Conservation (phyloP, 768 basidiomycete genomes). For the Dendrothele bispora region DNA sequence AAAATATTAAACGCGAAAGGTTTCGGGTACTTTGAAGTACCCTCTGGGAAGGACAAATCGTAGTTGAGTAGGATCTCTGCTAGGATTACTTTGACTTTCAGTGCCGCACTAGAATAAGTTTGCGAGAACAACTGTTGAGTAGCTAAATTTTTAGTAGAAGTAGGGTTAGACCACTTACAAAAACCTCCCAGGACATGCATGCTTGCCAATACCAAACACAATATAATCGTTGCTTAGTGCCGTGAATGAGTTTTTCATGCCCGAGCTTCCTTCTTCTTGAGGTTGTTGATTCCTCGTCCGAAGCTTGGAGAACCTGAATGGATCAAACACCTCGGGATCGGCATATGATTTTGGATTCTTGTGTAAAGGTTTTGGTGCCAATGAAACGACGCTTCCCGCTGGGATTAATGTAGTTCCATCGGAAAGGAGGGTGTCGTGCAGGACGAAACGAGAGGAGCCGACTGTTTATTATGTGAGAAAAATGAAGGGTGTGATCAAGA, state of each 20-base stretch:
- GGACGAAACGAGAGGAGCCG: slow-evolving; percentile 11
- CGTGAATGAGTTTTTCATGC: slow-evolving; percentile 10
- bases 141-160: not conserved
- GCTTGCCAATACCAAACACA: slow-evolving; percentile 14
- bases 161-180: slow-evolving; percentile 10
- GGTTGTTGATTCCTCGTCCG: slow-evolving; percentile 9
- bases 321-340: slow-evolving; percentile 14
- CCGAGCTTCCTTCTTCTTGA: not conserved
- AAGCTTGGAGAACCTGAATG: slow-evolving; percentile 18
- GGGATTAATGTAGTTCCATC: slow-evolving; percentile 16
- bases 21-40: slow-evolving; percentile 9
- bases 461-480: slow-evolving; percentile 7
- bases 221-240: slow-evolving; percentile 16
- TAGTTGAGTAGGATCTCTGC: slow-evolving; percentile 12
- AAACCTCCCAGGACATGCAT: slow-evolving; percentile 12
- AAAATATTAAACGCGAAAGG: slow-evolving; percentile 14
- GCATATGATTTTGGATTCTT: slow-evolving; percentile 9
- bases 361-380: slow-evolving; percentile 16
- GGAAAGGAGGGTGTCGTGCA: slow-evolving; percentile 10
- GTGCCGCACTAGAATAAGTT: slow-evolving; percentile 4
- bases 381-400: slow-evolving; percentile 9
- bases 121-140: not conserved
- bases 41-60: slow-evolving; percentile 11
- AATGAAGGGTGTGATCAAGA: too few relatives aligned
- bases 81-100: slow-evolving; percentile 14